Percentiles rank a stretch among this genome's conserved stretches.
Evolutionary conservation across 768 basidiomycete genomes (phyloP).

Genomic region (Auricularia sp.): DNA sequence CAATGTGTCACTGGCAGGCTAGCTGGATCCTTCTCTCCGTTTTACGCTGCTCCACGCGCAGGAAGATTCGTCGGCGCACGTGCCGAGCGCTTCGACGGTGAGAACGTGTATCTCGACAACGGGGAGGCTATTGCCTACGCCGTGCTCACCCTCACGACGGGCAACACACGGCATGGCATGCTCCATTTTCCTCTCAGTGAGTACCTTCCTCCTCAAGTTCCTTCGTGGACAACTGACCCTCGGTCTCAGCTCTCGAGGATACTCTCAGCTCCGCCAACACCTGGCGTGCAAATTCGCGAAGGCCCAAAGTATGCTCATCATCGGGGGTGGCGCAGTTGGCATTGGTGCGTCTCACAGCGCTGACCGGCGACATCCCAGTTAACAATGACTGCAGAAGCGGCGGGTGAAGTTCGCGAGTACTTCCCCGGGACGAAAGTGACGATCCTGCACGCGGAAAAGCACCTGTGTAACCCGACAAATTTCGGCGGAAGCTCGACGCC

Average conservation of each 20-base stretch:
- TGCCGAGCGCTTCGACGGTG: background rate
- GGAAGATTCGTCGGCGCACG: background rate
- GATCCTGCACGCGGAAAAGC: slow-evolving; percentile 7
- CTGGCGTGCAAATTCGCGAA: slow-evolving; percentile 10
- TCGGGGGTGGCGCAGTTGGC: slow-evolving; percentile 12
- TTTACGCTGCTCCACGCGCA: background rate
- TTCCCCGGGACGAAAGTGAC: slow-evolving; percentile 12
- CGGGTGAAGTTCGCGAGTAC: slow-evolving; percentile 11
- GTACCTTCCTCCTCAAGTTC: no score
- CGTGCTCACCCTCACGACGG: no score
- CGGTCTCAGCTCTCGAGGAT: background rate
- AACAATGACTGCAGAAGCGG: slow-evolving; percentile 2
- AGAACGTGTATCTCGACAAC: no score
- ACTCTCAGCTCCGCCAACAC: background rate
- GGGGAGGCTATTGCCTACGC: no score
- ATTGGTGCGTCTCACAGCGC: no score
- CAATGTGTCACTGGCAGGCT: no score
- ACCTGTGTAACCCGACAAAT: no score
- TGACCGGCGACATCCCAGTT: no score
- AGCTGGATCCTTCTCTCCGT: no score
- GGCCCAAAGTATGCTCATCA: slow-evolving; percentile 9
- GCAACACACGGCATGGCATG: no score
- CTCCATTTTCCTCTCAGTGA: no score
- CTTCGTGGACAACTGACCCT: no score
- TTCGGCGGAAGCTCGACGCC: slow-evolving; percentile 7